Conservation (phyloP, 495 filamentous ascomycete genomes). For the Amorphotheca resinae region DNA sequence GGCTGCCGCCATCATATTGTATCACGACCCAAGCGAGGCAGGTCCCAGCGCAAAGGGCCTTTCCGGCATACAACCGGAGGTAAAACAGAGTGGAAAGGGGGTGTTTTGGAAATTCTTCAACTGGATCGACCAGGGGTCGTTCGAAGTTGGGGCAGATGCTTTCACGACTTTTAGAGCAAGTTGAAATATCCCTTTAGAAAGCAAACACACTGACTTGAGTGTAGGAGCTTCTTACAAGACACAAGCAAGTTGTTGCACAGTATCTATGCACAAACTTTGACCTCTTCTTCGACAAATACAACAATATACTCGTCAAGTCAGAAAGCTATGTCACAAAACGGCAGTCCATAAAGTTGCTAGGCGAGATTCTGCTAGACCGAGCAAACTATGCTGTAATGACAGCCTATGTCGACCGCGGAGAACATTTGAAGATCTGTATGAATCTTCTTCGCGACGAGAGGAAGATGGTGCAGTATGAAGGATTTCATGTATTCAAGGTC, state of each 20-base stretch:
- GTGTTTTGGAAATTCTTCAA: slow-evolving; percentile 98
- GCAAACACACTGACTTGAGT: slow-evolving; percentile 55
- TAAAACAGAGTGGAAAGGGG: slow-evolving; percentile 57
- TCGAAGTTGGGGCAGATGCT: slow-evolving; percentile 94
- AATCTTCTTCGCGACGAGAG: slow-evolving; percentile 86
- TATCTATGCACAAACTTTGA: slow-evolving; percentile 83
- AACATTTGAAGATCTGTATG: slow-evolving; percentile 97
- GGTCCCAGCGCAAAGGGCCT: slow-evolving; percentile 41
- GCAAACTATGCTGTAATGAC: slow-evolving; percentile 99
- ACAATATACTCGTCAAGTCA: slow-evolving; percentile 74
- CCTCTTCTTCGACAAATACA: slow-evolving; percentile 84
- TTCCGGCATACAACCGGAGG: slow-evolving; percentile 51
- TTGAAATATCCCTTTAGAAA: neutral
- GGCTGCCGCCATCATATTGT: slow-evolving; percentile 77
- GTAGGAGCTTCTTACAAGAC: slow-evolving; percentile 85
- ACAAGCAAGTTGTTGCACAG: slow-evolving; percentile 75
- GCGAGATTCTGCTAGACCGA: slow-evolving; percentile 86
- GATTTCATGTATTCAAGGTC: slow-evolving; percentile 99
- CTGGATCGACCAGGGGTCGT: slow-evolving; percentile 89
- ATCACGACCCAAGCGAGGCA: slow-evolving; percentile 64
- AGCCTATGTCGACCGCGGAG: slow-evolving; percentile 83
- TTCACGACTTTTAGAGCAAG: slow-evolving; percentile 91
- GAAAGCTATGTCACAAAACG: slow-evolving; percentile 96
- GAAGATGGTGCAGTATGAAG: slow-evolving; percentile 98
- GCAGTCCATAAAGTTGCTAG: slow-evolving; percentile 93